Percentiles rank a stretch among this genome's conserved stretches.
Evolutionary conservation across 441 rosid genomes (phyloP).

Genomic region (Rhodomyrtus psidioides): DNA sequence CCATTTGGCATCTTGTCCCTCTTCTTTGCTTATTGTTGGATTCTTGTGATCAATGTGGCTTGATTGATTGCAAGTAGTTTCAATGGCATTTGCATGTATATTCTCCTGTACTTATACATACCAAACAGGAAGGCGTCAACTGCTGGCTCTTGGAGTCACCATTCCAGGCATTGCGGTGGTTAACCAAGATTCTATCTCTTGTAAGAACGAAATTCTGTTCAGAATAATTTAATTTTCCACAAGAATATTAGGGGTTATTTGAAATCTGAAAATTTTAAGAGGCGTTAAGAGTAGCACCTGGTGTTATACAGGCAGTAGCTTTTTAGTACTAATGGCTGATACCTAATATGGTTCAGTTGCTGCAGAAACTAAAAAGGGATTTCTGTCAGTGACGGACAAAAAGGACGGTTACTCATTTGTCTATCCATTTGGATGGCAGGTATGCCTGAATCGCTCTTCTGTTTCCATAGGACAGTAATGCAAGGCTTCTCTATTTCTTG

Average conservation of each 20-base stretch:
- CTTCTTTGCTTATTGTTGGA: neutral
- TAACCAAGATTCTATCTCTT: conserved; percentile 42
- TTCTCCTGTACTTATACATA: conserved; percentile 18
- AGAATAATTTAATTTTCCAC: neutral
- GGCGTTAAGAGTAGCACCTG: neutral
- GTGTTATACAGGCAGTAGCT: conserved; percentile 2
- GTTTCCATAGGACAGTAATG: neutral
- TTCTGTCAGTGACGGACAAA: conserved; percentile 48
- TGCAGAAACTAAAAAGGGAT: conserved; percentile 86
- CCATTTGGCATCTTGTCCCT: neutral
- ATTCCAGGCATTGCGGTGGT: conserved; percentile 51
- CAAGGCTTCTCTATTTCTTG: neutral
- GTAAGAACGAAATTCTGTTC: conserved; percentile 29
- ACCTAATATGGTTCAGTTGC: conserved; percentile 97
- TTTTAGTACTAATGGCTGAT: conserved; percentile 24
- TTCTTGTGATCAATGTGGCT: neutral
- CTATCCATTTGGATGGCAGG: conserved; percentile 97
- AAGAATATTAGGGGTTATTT: neutral
- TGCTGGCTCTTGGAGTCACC: conserved; percentile 41
- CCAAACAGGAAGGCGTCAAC: conserved; percentile 46
- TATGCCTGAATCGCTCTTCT: neutral
- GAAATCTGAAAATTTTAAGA: neutral
- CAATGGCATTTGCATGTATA: neutral
- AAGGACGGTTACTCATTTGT: conserved; percentile 73
- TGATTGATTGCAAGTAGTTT: neutral